Percentiles rank a stretch among this genome's conserved stretches.
phyloP scores from a whole-genome alignment of 2,329 filamentous ascomycete species.

The Venturia aucupariae region DNA sequence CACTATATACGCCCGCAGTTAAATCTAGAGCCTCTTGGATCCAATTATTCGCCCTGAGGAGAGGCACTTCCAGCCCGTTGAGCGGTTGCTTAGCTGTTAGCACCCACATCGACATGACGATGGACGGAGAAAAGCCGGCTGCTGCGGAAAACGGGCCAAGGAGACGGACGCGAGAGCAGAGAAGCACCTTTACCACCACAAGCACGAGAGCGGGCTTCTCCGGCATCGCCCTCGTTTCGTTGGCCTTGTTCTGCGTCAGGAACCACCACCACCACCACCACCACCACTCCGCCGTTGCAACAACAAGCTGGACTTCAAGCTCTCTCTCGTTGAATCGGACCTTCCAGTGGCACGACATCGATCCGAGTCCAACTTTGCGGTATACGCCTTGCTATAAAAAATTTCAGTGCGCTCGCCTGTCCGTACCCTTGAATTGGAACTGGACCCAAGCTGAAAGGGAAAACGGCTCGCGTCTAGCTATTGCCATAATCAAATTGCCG shows the following conservation, averaged over 20 bases:
- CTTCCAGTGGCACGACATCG: neutral
- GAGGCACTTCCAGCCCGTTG: no score
- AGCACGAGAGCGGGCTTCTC: neutral
- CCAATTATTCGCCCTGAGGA: no score
- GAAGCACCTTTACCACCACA: no score
- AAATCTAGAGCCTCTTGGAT: no score
- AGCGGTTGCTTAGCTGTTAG: no score
- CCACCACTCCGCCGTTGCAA: neutral
- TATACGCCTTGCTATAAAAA: no score
- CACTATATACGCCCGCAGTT: no score
- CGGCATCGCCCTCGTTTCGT: neutral
- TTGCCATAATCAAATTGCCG: slow-evolving; percentile 39
- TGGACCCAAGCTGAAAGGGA: neutral
- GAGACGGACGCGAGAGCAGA: neutral
- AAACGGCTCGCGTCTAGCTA: slow-evolving; percentile 18
- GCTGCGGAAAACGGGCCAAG: neutral
- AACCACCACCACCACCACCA: no score
- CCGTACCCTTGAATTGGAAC: slow-evolving; percentile 40
- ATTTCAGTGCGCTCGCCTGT: no score
- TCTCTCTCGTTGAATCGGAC: neutral
- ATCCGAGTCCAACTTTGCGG: no score
- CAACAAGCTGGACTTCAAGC: no score
- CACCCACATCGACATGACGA: neutral
- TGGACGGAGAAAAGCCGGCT: neutral
- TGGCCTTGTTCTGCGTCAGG: no score